Conservation (phyloP, 1,139 yeast genomes). For the Kodamaea ohmeri region DNA sequence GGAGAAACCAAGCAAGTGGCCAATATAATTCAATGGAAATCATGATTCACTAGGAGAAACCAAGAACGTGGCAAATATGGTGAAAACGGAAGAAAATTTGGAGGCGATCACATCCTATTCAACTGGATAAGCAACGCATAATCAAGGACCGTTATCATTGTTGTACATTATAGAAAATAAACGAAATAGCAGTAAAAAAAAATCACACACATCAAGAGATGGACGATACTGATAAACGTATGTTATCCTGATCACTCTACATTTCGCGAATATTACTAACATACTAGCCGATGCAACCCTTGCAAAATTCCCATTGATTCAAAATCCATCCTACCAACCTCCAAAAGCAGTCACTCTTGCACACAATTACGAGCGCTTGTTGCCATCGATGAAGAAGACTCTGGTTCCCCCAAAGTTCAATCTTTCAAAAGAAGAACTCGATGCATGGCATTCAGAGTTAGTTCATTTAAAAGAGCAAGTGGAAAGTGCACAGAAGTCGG, state of each 20-base stretch:
- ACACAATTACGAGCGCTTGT: constrained; percentile 44
- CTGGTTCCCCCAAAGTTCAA: constrained; percentile 42
- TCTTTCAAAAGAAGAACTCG: constrained; percentile 26
- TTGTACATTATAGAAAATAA: constrained; percentile 5
- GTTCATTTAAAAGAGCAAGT: constrained; percentile 16
- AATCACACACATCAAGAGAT: constrained; percentile 10
- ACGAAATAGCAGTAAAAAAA: constrained; percentile 2
- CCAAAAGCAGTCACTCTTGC: constrained; percentile 60
- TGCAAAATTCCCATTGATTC: constrained; percentile 56
- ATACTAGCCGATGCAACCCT: constrained; percentile 48
- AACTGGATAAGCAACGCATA: no score
- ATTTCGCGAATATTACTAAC: constrained; percentile 9
- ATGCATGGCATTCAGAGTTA: constrained; percentile 31
- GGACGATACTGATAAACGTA: constrained; percentile 26
- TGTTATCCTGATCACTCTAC: constrained; percentile 10
- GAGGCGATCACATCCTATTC: no score
- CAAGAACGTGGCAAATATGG: no score
- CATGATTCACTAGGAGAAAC: no score
- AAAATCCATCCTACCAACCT: constrained; percentile 53
- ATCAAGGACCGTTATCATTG: constrained; percentile 2
- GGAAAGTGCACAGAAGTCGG: neutral
- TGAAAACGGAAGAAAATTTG: no score
- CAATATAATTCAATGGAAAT: no score
- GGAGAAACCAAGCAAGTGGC: no score
- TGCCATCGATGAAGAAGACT: constrained; percentile 33